Conservation (phyloP, 202 grass and related monocot genomes). For the Musa balbisiana region DNA sequence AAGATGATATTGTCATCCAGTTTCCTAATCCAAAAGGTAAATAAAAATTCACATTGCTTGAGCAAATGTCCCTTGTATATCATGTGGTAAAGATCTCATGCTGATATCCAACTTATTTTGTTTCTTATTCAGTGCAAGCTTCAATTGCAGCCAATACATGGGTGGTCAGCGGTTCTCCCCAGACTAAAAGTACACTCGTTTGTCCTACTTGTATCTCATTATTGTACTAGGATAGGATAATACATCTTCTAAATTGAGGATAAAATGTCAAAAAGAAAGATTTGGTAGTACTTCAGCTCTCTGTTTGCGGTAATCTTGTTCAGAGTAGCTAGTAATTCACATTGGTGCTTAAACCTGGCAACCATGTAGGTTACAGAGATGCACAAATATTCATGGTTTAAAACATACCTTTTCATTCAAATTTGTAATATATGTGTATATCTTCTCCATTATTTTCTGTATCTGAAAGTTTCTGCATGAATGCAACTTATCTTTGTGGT, state of each 20-base stretch:
- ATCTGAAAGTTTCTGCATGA: not conserved
- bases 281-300: not conserved
- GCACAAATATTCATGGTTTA: not conserved
- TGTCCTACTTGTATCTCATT: not conserved
- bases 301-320: not conserved
- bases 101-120: conserved; percentile 16
- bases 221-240: not conserved
- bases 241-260: not conserved
- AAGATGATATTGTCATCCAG: conserved; percentile 94
- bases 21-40: conserved; percentile 95
- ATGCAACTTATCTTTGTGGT: not conserved
- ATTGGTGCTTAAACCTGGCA: not conserved
- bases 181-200: conserved; percentile 74
- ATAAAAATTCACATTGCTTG: not conserved
- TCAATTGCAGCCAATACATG: conserved; percentile 95
- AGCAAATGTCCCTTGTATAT: not conserved
- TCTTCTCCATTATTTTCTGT: not conserved
- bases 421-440: not conserved
- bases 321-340: not conserved
- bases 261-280: not conserved
- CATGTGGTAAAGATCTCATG: conserved; percentile 8
- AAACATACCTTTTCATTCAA: not conserved
- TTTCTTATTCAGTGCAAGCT: conserved; percentile 64
- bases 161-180: conserved; percentile 94
- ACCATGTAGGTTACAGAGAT: not conserved